Conservation (phyloP, 495 filamentous ascomycete species). For the Penicillium turbatum region DNA sequence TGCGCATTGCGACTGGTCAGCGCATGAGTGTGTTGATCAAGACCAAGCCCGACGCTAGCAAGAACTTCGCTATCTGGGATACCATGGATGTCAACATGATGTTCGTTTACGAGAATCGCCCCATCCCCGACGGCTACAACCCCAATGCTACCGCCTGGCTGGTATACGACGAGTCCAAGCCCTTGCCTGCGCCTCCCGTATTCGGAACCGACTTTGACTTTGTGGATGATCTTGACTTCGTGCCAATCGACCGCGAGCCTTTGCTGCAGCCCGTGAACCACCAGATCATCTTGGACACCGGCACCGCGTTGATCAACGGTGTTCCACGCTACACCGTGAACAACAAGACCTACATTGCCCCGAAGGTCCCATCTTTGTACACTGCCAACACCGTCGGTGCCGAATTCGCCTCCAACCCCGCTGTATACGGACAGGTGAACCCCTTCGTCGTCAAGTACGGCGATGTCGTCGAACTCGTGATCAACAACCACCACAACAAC, state of each 20-base stretch:
- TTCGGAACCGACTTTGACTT: slow-evolving; percentile 51
- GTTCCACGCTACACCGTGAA: slow-evolving; percentile 41
- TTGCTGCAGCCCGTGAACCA: slow-evolving; percentile 30
- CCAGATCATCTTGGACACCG: slow-evolving; percentile 37
- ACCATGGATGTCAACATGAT: slow-evolving; percentile 53
- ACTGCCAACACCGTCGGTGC: slow-evolving; percentile 49
- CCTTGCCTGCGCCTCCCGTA: slow-evolving; percentile 51
- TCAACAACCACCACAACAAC: slow-evolving; percentile 60
- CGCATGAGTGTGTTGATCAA: slow-evolving; percentile 64
- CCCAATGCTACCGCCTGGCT: slow-evolving; percentile 79
- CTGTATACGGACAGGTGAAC: slow-evolving; percentile 33
- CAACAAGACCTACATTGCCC: slow-evolving; percentile 48
- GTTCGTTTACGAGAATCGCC: slow-evolving; percentile 38
- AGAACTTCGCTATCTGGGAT: slow-evolving; percentile 56
- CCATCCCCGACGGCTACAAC: slow-evolving; percentile 43
- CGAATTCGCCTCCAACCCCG: slow-evolving; percentile 51
- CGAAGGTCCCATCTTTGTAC: slow-evolving; percentile 74
- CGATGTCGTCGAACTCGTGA: slow-evolving; percentile 57
- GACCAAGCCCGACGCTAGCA: slow-evolving; percentile 44
- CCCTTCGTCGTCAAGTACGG: slow-evolving; percentile 45
- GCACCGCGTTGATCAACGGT: slow-evolving; percentile 62
- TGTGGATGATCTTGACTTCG: slow-evolving; percentile 69
- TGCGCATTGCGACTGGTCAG: slow-evolving; percentile 65
- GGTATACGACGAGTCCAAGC: slow-evolving; percentile 59
- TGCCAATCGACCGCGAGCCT: slow-evolving; percentile 61